phyloP scores from a whole-genome alignment of 768 basidiomycete species.

The Hypholoma sublateritium region DNA sequence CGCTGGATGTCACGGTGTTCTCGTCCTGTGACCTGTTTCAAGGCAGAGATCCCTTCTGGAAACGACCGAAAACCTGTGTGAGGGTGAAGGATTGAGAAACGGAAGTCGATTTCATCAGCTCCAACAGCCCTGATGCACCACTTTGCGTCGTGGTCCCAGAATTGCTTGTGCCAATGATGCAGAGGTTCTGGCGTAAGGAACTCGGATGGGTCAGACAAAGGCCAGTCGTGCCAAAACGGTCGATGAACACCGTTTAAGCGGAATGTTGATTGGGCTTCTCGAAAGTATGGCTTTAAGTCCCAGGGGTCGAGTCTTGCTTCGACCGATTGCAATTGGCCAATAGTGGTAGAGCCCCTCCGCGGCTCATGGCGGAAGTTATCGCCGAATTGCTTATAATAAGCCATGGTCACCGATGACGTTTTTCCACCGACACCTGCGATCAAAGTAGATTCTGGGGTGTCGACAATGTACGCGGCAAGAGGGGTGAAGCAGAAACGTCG shows the following conservation, averaged over 20 bases:
- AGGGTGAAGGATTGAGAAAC: slow-evolving; percentile 35
- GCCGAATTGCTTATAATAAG: slow-evolving; percentile 25
- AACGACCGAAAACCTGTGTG: slow-evolving; percentile 37
- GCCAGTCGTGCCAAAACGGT: slow-evolving; percentile 39
- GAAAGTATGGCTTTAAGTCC: background rate
- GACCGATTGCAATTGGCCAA: background rate
- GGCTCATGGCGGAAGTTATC: slow-evolving; percentile 23
- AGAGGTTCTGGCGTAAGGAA: slow-evolving; percentile 37
- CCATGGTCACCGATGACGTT: slow-evolving; percentile 28
- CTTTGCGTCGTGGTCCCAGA: slow-evolving; percentile 37
- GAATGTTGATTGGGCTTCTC: slow-evolving; percentile 15
- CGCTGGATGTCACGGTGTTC: slow-evolving; percentile 38
- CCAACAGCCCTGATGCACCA: slow-evolving; percentile 37
- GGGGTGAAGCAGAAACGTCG: slow-evolving; percentile 24
- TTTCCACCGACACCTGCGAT: slow-evolving; percentile 24
- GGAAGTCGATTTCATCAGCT: slow-evolving; percentile 32
- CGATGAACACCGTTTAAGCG: slow-evolving; percentile 30
- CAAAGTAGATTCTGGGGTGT: slow-evolving; percentile 27
- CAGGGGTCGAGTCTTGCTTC: background rate
- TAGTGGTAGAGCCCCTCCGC: background rate
- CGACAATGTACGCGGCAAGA: slow-evolving; percentile 25
- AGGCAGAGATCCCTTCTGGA: slow-evolving; percentile 31
- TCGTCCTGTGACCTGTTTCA: slow-evolving; percentile 42
- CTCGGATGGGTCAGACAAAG: slow-evolving; percentile 27
- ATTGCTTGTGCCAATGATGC: slow-evolving; percentile 36